Evolutionary conservation across 1,284 basidiomycete species (phyloP), one percentile per base, ranked within the genome.

Genomic region (Xerocomus minutiporus): DNA sequence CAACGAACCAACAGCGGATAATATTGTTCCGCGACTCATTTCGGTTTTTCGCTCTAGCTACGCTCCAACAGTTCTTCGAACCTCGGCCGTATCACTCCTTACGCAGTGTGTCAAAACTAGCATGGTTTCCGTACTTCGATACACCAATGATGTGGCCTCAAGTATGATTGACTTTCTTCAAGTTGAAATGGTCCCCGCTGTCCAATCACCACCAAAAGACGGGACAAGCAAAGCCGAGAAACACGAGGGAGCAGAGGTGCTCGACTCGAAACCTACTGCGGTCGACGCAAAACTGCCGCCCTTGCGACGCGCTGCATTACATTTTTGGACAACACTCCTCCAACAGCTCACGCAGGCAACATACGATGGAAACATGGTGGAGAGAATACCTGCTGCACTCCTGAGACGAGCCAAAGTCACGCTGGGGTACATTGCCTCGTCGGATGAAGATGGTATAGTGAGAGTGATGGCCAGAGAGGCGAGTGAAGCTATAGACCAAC

Each of bases 31-130:
- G 1, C 76, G 79, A 0, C 72, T 96, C 8, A 76, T 85, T 55
- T 68, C 71, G 0, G 72, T 88, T 8, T 74, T 92, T 35, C 80
- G 87, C 41, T 73, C 78, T 1, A 56, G 71, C 3, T 68, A 79
- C 47, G 70, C 87, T 1, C 90, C 93, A 0, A 88, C 85, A 0
- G 76, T 84, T 0, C 72, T 96, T 20, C 83, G 92, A 31, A 82
- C 85, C 1, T 96, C 93, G 1, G 80, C 91, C 0, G 68, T 97
- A n/a, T 90, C 91, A 0, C 76, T 97, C 34, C 77, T 96, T 2
- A 82, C 86, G 0, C 83, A 86, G 42, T 89, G 85, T 59, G 79
- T 83, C 23, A 80, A 82, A 55, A 84, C 84, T 2, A 81, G 79
- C 57, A 71, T 82, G 1, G 58, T 85, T 42, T 81, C 88, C 1